Evolutionary conservation across 352 stramenopile species (phyloP).

Genomic region (Saprolegnia diclina): DNA sequence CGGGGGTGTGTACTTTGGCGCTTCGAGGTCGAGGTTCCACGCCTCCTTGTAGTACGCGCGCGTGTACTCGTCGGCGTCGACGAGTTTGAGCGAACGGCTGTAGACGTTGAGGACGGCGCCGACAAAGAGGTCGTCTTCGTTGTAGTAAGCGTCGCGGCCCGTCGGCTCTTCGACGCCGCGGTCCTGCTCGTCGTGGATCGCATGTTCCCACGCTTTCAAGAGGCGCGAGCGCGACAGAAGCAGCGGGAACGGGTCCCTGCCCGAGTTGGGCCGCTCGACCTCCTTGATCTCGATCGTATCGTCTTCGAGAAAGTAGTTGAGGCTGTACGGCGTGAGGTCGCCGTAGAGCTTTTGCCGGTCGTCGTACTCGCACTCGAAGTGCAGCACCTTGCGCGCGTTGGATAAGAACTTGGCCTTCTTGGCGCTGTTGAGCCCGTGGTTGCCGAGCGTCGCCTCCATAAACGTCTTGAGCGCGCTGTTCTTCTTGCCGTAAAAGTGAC

Average conservation of each 20-base stretch:
- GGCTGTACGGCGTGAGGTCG: slow-evolving; percentile 67
- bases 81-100: slow-evolving; percentile 55
- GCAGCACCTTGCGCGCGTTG: slow-evolving; percentile 81
- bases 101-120: slow-evolving; percentile 67
- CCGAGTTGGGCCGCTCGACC: slow-evolving; percentile 68
- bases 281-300: slow-evolving; percentile 88
- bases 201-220: slow-evolving; percentile 62
- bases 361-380: slow-evolving; percentile 84
- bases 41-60: slow-evolving; percentile 67
- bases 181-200: slow-evolving; percentile 63
- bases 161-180: slow-evolving; percentile 69
- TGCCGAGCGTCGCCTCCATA: slow-evolving; percentile 78
- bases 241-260: slow-evolving; percentile 70
- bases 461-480: slow-evolving; percentile 76
- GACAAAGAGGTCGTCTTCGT: slow-evolving; percentile 57
- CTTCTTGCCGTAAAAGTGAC: slow-evolving; percentile 69
- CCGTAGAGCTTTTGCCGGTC: slow-evolving; percentile 70
- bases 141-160: slow-evolving; percentile 58
- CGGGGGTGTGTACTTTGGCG: slow-evolving; percentile 34
- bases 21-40: slow-evolving; percentile 50
- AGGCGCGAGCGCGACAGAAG: slow-evolving; percentile 58
- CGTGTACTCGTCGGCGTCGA: slow-evolving; percentile 73
- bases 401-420: slow-evolving; percentile 84
- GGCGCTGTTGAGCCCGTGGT: slow-evolving; percentile 59
- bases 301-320: slow-evolving; percentile 86